Percentiles rank a stretch among this genome's conserved stretches.
These are phyloP conservation scores for Saposhnikovia divaricata DNA, from an alignment of 129 eudicot species.

Conservation along the genomic window DNA sequence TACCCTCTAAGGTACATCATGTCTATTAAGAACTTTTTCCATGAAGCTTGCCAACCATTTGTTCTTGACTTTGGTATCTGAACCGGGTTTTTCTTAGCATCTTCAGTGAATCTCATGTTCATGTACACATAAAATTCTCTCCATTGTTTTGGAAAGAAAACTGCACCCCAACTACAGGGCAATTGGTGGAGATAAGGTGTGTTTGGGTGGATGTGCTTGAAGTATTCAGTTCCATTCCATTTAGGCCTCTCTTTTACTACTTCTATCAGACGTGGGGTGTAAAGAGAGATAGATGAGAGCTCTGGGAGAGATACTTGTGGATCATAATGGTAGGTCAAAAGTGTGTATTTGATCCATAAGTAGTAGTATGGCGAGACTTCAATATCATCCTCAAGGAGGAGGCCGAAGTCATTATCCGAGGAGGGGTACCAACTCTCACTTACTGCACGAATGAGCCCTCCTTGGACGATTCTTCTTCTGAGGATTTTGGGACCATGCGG, in stretches of 20 bases:
- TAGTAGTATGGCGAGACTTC: constrained; percentile 93
- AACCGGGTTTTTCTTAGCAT: constrained; percentile 84
- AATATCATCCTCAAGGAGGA: constrained; percentile 84
- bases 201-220: constrained; percentile 84
- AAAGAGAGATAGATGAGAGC: constrained; percentile 79
- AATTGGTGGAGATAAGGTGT: constrained; percentile 94
- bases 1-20: constrained; percentile 98
- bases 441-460: constrained; percentile 89
- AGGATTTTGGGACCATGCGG: constrained; percentile 73
- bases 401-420: constrained; percentile 80
- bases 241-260: constrained; percentile 88
- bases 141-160: constrained; percentile 95
- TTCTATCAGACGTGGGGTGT: constrained; percentile 82
- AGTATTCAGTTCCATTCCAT: constrained; percentile 87
- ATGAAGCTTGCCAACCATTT: constrained; percentile 96
- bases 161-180: constrained; percentile 98
- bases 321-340: constrained; percentile 77
- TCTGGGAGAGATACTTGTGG: constrained; percentile 95
- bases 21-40: constrained; percentile 94
- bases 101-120: constrained; percentile 92
- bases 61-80: constrained; percentile 91
- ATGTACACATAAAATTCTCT: constrained; percentile 91
- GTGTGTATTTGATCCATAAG: constrained; percentile 92
- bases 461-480: constrained; percentile 81
- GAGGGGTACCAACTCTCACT: constrained; percentile 97